Base-by-base conservation (phyloP, 306 rosid species). In the Cucumis cinereus region DNA sequence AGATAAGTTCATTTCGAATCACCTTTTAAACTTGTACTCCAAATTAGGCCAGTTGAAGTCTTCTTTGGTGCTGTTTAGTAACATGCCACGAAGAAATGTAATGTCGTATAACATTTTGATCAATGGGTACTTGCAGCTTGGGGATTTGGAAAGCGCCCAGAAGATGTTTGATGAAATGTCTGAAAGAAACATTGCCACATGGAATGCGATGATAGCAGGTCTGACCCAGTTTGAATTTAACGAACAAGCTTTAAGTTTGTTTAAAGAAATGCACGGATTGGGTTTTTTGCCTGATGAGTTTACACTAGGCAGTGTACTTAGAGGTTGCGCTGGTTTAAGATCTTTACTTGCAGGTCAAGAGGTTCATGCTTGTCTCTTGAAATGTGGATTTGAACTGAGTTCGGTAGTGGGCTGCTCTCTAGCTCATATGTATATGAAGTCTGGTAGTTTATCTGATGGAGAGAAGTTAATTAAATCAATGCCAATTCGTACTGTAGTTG, bases 401-500 rank as follows among this genome's bases (percentile, higher is more conserved):
- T 77, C 81, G 82, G 90, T 94, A 41, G 98, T 91, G 54, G 90
- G 89, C 35, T 87, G 95, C 83, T 89, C 95, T 77, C 83, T 94
- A 83, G 92, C 96, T 73, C 97, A 94, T 82, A 90, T 90, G 96
- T 94, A 91, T 82, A 94, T 91, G 93, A 94, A 92, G 80, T 84
- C 87, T 8, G 90, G 97, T 54, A 81, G 88, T 81, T 81, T 94
- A 83, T 79, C 47, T 33, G 97, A 87, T 26, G 97, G 96, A 73
- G 93, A 90, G 77, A 82, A 82, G 52, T 83, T 86, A 56, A 90
- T 94, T 64, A 83, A 67, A 74, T 83, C 79, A 36, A 86, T 94
- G 96, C 94, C 94, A 0, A 66, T 49, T 77, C 82, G 85, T 68
- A 94, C 84, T 83, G 82, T 94, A 73, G 91, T 94, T 85, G 93